Evolutionary conservation across 192 early-diverging fungal genomes (phyloP).

Genomic region (Helicostylum pulchrum): DNA sequence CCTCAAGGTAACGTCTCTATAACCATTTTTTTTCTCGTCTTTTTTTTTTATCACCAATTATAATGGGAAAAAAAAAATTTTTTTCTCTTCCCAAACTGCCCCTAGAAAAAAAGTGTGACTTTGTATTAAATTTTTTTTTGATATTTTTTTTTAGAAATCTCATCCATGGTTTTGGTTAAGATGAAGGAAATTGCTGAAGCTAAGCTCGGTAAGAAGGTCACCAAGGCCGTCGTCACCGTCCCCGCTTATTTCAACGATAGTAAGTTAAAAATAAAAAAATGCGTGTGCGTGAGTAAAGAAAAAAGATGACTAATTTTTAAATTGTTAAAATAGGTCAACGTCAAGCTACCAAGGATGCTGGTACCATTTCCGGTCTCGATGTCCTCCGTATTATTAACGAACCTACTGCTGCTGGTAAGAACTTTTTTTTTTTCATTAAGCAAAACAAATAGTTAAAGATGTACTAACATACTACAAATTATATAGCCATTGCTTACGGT

Average conservation of each 20-base stretch:
- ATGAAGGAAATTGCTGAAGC: conserved; percentile 67
- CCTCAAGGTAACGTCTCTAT: conserved; percentile 55
- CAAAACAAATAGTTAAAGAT: too few relatives aligned
- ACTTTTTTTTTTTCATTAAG: too few relatives aligned
- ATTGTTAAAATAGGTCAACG: conserved; percentile 70
- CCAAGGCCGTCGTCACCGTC: conserved; percentile 71
- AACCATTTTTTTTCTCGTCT: too few relatives aligned
- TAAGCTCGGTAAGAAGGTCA: conserved; percentile 61
- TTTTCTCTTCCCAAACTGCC: too few relatives aligned
- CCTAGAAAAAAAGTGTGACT: background rate
- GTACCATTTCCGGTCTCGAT: conserved; percentile 79
- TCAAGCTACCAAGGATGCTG: conserved; percentile 90
- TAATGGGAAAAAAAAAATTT: background rate
- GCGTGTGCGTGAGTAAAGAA: too few relatives aligned
- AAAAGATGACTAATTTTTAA: background rate
- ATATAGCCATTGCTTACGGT: conserved; percentile 84
- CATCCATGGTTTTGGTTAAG: conserved; percentile 72
- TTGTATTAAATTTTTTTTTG: background rate
- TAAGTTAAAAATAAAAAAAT: background rate
- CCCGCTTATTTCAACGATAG: conserved; percentile 90
- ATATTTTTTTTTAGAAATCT: conserved; percentile 51
- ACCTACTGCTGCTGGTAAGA: conserved; percentile 74
- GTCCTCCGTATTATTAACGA: conserved; percentile 91
- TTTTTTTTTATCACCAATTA: background rate
- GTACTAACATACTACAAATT: background rate